Conservation (phyloP, 495 filamentous ascomycete species). For the Hypoxylon crocopeplum region DNA sequence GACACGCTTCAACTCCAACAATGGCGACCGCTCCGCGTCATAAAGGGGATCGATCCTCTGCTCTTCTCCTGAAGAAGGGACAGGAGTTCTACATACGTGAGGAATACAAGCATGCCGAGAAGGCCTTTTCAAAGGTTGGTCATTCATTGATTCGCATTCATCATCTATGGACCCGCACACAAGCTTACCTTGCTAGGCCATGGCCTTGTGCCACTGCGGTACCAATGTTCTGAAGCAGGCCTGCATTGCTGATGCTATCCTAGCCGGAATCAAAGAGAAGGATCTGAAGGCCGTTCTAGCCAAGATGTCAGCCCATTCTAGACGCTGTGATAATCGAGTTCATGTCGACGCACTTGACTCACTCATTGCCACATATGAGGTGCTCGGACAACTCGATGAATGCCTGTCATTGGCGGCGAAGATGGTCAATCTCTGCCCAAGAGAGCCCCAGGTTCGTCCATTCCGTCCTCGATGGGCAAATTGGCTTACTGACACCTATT, state of each 20-base stretch:
- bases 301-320: background rate
- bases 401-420: conserved; percentile 13
- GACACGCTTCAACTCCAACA: background rate
- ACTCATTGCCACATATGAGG: conserved; percentile 24
- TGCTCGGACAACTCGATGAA: background rate
- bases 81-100: background rate
- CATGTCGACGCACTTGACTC: conserved; percentile 24
- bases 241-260: conserved; percentile 10
- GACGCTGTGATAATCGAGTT: conserved; percentile 14
- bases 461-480: background rate
- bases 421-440: conserved; percentile 32
- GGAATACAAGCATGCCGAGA: conserved; percentile 6
- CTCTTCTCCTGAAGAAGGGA: conserved; percentile 3
- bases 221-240: conserved; percentile 7
- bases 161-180: background rate
- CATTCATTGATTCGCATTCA: background rate
- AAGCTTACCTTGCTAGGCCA: conserved; percentile 11
- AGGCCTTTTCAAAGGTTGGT: conserved; percentile 14
- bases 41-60: background rate
- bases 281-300: conserved; percentile 9
- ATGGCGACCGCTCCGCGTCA: conserved; percentile 6
- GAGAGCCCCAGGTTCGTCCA: conserved; percentile 24
- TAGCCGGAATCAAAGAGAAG: conserved; percentile 5
- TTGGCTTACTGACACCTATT: conserved; percentile 2
- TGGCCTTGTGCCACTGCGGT: conserved; percentile 17